Evolutionary conservation across 176 grass and related monocot species (phyloP), one percentile per base, ranked within the genome.

Genomic region (Tuctoria greenei): DNA sequence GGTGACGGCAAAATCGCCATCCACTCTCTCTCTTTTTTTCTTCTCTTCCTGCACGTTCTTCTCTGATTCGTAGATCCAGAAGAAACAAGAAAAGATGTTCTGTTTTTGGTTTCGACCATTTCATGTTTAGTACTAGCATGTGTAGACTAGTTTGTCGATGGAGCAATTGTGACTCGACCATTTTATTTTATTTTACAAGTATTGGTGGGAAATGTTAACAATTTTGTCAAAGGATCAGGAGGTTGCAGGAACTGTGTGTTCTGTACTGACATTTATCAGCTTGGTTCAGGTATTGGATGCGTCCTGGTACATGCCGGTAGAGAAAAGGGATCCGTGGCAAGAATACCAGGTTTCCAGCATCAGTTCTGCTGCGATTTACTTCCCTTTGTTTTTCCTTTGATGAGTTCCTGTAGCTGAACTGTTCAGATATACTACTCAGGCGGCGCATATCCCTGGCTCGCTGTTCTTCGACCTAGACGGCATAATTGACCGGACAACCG

Each of bases 281-380:
- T 60, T 38, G 4, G 38, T 68, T 84, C 77, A 98, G 95, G 76
- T 98, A 35, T 73, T 98, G 84, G 95, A 95, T 88, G 91, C 91
- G 82, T 98, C 95, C 23, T 95, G 91, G 95, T 90, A 98, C 82
- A 90, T 98, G 95, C 87, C 91, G 61, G 65, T 71, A 15, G 95
- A 94, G 81, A 86, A 88, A 13, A 87, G 76, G 78, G 80, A 94
- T 66, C 81, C 95, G 63, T 80, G 86, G 84, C 73, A 86, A 90
- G 89, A 92, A 71, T 95, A 95, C 59, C 88, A 95, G 95, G 95
- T 98, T 67, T 67, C 67, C 26, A 56, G 26, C 15, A 86, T 39
- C 42, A 39, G 10, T 17, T 70, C 7, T 7, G 11, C 2, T 50
- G 11, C 44, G 21, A 23, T 45, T 69, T 49, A 26, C 67, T 72